Evolutionary conservation across 2,329 filamentous ascomycete genomes (phyloP).

Genomic region (Cladosporium sp.): DNA sequence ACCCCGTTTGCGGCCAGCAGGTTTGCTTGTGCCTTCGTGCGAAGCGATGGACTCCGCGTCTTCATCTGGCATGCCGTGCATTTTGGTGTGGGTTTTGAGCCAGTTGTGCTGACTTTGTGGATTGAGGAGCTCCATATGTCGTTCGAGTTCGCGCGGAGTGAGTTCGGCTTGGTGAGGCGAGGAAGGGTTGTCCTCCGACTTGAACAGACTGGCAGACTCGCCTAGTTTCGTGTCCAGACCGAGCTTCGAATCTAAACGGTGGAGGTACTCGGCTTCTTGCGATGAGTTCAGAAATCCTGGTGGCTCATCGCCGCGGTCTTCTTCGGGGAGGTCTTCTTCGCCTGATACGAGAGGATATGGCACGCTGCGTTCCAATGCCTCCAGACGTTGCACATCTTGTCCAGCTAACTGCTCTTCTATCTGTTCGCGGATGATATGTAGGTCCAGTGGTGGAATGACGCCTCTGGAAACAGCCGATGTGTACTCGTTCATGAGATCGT

Average conservation of each 20-base stretch:
- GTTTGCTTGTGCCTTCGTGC: slow-evolving; percentile 52
- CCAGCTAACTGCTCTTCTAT: slow-evolving; percentile 29
- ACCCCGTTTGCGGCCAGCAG: slow-evolving; percentile 3
- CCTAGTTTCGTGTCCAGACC: slow-evolving; percentile 35
- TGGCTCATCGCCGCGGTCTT: slow-evolving; percentile 52
- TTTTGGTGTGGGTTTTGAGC: slow-evolving; percentile 48
- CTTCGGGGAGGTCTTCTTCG: slow-evolving; percentile 27
- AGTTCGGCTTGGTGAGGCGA: slow-evolving; percentile 30
- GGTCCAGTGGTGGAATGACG: slow-evolving; percentile 27
- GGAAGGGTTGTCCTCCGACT: neutral
- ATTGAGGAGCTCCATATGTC: slow-evolving; percentile 59
- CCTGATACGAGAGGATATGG: slow-evolving; percentile 32
- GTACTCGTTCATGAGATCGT: slow-evolving; percentile 30
- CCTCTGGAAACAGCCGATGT: slow-evolving; percentile 31
- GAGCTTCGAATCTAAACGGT: slow-evolving; percentile 55
- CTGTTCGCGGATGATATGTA: slow-evolving; percentile 28
- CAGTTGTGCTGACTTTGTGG: slow-evolving; percentile 94
- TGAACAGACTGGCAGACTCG: neutral
- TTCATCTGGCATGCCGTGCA: slow-evolving; percentile 22
- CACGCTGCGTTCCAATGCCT: slow-evolving; percentile 36
- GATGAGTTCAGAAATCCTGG: slow-evolving; percentile 63
- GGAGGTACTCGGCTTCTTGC: slow-evolving; percentile 70
- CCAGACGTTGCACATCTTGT: slow-evolving; percentile 28
- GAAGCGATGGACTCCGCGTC: slow-evolving; percentile 72
- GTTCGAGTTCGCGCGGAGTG: slow-evolving; percentile 44